Base-by-base conservation (phyloP, 768 basidiomycete genomes). In the Leccinum uliginosum region DNA sequence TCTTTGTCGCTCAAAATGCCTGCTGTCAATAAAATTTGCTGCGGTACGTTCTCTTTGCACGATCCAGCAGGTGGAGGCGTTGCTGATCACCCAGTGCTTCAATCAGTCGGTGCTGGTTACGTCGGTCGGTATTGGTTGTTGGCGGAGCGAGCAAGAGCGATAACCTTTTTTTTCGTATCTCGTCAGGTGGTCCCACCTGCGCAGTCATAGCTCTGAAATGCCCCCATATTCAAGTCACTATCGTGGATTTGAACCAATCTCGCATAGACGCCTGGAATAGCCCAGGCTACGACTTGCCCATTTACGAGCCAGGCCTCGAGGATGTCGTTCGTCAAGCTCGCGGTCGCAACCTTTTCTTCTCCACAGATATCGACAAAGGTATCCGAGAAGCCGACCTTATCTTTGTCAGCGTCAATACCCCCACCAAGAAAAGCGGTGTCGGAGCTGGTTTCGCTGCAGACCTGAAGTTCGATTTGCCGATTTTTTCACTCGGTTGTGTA, bases 391-490 rank as follows among this genome's bases (percentile, higher is more conserved):
- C 97, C 32, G 94, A 99, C 71, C 85, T 98, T 62, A 96, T 98
- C 75, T 98, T 98, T 71, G 96, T 98, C 70, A 91, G 89, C 56
- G 96, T 98, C 66, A 98, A 98, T 77, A 98, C 97, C 9, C 97
- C 97, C 19, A 99, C 97, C 54, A 99, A 99, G 83, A 98, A 97
- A 82, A 83, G 82, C 50, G 96, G 96, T 73, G 89, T 99, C 50
- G 97, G 97, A 67, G 95, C 95, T 59, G 97, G 97, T 56, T 97
- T 90, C 75, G 96, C 96, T 57, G 97, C 97, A 59, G 97, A 99
- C 77, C 86, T 99, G 70, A 97, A 97, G 96, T 98, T 65, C 65
- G 89, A 77, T 49, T 59, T 59, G 30, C 51, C 12, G 14, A 24
- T 48, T 57, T 49, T 49, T 30, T 46, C 55, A 51, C 54, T 46